These are phyloP conservation scores for Emergomyces pasteurianus DNA, from an alignment of 2,329 filamentous ascomycete genomes.

Conservation along the genomic window DNA sequence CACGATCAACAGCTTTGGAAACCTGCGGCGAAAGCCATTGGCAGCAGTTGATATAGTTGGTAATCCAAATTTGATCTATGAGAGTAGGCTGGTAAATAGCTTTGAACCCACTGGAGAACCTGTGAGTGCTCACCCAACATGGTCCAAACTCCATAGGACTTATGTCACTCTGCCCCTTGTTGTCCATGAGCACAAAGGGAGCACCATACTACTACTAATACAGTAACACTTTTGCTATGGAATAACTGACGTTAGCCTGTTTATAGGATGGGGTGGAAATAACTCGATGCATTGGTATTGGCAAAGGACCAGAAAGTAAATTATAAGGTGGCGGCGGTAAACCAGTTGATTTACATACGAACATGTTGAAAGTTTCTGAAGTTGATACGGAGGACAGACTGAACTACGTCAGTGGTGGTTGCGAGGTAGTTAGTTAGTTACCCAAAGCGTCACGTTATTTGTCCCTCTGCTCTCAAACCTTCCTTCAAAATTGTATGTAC, in stretches of 20 bases:
- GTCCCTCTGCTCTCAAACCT: too few species aligned
- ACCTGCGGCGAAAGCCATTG: conserved; percentile 15
- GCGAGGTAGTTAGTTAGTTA: too few species aligned
- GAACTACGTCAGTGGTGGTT: too few species aligned
- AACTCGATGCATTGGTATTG: conserved; percentile 43
- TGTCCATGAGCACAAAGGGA: not conserved
- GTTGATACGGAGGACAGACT: not conserved
- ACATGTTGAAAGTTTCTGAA: too few species aligned
- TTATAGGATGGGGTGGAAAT: conserved; percentile 53
- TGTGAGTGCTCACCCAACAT: conserved; percentile 33
- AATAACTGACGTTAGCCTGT: conserved; percentile 13
- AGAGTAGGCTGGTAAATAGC: conserved; percentile 51
- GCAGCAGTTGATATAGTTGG: conserved; percentile 30
- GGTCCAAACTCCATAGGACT: not conserved
- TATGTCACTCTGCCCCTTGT: not conserved
- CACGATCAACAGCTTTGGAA: conserved; percentile 16
- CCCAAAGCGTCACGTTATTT: not conserved
- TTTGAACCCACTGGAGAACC: conserved; percentile 56
- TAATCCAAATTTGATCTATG: conserved; percentile 54
- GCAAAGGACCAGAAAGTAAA: not conserved
- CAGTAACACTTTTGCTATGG: not conserved
- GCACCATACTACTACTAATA: too few species aligned
- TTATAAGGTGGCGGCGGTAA: not conserved
- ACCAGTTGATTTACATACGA: too few species aligned
- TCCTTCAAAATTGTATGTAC: too few species aligned